Evolutionary conservation across 345 rosid species (phyloP).

Genomic region (Zanthoxylum bungeanum): DNA sequence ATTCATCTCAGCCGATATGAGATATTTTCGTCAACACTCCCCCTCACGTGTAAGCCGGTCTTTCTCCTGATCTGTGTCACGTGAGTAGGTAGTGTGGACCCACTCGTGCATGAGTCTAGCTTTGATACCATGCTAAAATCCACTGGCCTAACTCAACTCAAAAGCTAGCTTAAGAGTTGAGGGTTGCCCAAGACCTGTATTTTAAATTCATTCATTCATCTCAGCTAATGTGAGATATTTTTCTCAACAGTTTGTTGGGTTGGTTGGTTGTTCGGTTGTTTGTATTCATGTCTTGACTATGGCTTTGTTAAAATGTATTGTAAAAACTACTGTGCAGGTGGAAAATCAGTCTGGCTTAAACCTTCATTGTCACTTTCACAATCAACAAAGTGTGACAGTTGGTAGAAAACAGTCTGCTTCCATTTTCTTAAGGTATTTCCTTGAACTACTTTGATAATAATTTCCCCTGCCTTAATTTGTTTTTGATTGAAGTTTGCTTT

Average conservation of each 20-base stretch:
- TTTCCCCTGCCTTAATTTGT: background rate
- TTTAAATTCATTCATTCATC: no score
- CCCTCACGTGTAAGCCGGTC: no score
- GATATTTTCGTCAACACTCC: no score
- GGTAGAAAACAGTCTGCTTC: slow-evolving; percentile 67
- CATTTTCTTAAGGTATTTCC: slow-evolving; percentile 61
- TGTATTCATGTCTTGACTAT: background rate
- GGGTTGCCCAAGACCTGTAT: no score
- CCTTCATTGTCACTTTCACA: slow-evolving; percentile 57
- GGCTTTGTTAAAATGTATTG: background rate
- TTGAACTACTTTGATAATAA: background rate
- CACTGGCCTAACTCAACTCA: no score
- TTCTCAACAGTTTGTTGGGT: background rate
- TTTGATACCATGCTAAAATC: no score
- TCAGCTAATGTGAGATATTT: no score
- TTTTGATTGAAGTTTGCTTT: slow-evolving; percentile 1
- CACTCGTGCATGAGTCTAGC: no score
- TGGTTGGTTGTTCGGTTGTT: background rate
- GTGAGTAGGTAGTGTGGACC: no score
- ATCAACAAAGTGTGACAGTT: slow-evolving; percentile 52
- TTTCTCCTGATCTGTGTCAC: no score
- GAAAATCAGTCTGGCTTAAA: slow-evolving; percentile 74
- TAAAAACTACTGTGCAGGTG: slow-evolving; percentile 44
- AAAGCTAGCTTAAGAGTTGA: no score
- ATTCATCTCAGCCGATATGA: no score